These are phyloP conservation scores for Suhomyces wounanorum DNA, from an alignment of 1,139 yeast genomes.

Conservation along the genomic window DNA sequence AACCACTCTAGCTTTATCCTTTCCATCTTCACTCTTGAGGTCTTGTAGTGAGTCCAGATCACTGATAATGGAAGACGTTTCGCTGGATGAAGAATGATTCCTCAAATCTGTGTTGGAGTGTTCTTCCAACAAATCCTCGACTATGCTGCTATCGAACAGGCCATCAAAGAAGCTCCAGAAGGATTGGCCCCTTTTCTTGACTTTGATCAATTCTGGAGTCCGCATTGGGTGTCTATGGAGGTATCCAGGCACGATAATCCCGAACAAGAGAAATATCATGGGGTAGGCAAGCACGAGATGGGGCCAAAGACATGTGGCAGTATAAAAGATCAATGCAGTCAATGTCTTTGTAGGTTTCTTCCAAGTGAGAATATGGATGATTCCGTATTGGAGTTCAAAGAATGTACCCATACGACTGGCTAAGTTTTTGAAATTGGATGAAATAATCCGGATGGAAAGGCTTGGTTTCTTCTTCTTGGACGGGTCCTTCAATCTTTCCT, in stretches of 20 bases:
- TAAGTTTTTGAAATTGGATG: constrained; percentile 53
- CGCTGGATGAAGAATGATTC: constrained; percentile 15
- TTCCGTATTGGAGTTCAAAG: constrained; percentile 57
- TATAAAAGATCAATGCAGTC: constrained; percentile 51
- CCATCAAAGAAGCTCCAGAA: constrained; percentile 51
- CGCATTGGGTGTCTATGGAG: constrained; percentile 67
- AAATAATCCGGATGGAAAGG: constrained; percentile 51
- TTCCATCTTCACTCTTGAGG: constrained; percentile 18
- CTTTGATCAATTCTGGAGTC: constrained; percentile 43
- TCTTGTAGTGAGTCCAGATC: constrained; percentile 9
- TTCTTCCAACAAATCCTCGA: constrained; percentile 38
- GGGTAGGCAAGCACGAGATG: constrained; percentile 69
- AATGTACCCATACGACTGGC: constrained; percentile 55
- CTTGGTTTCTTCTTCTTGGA: constrained; percentile 47
- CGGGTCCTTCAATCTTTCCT: constrained; percentile 46
- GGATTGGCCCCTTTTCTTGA: constrained; percentile 57
- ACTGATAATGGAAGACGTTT: constrained; percentile 11
- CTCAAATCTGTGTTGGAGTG: constrained; percentile 12
- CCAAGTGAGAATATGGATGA: constrained; percentile 63
- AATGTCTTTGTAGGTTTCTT: constrained; percentile 60
- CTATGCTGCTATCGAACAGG: constrained; percentile 42
- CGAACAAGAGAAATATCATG: constrained; percentile 53
- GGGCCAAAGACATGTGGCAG: constrained; percentile 69
- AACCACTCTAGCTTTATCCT: constrained; percentile 25
- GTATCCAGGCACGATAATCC: constrained; percentile 72